A percentile compares a stretch with the other conserved stretches of the same genome.
phyloP scores from a whole-genome alignment of 441 rosid genomes.

The Melastoma candidum region DNA sequence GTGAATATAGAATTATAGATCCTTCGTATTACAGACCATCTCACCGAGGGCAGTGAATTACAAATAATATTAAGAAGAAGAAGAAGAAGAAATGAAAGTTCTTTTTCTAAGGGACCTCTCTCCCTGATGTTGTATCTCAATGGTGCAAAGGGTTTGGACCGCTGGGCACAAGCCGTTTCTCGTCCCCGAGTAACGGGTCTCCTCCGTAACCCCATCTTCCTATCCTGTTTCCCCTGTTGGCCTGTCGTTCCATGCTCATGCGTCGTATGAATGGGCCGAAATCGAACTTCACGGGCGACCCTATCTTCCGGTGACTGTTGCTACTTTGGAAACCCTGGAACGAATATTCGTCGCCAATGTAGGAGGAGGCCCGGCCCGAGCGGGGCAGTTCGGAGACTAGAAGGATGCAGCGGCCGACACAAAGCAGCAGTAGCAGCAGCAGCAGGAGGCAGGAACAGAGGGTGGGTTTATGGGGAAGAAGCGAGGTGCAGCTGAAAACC shows the following conservation, averaged over 20 bases:
- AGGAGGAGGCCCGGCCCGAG: neutral
- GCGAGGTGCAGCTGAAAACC: neutral
- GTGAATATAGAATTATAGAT: too few species aligned
- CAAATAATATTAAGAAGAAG: too few species aligned
- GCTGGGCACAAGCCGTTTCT: conserved; percentile 60
- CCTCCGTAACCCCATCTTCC: conserved; percentile 19
- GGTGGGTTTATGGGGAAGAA: neutral
- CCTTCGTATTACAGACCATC: too few species aligned
- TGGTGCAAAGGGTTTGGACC: conserved; percentile 94
- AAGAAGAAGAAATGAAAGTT: too few species aligned
- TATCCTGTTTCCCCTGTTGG: neutral
- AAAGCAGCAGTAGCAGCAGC: conserved; percentile 10
- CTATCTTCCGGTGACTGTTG: neutral
- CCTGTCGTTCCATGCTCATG: conserved; percentile 10
- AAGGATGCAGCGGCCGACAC: conserved; percentile 2
- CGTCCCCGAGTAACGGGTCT: conserved; percentile 40
- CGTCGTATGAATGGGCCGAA: conserved; percentile 5
- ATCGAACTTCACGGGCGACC: conserved; percentile 8
- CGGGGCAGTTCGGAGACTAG: neutral
- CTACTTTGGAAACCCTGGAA: neutral
- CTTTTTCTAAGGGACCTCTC: neutral
- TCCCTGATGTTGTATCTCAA: conserved; percentile 15
- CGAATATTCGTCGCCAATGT: neutral
- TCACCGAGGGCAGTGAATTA: too few species aligned
- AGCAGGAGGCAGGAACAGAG: conserved; percentile 1